Base-by-base conservation (phyloP, 129 eudicot species). In the Apium graveolens region DNA sequence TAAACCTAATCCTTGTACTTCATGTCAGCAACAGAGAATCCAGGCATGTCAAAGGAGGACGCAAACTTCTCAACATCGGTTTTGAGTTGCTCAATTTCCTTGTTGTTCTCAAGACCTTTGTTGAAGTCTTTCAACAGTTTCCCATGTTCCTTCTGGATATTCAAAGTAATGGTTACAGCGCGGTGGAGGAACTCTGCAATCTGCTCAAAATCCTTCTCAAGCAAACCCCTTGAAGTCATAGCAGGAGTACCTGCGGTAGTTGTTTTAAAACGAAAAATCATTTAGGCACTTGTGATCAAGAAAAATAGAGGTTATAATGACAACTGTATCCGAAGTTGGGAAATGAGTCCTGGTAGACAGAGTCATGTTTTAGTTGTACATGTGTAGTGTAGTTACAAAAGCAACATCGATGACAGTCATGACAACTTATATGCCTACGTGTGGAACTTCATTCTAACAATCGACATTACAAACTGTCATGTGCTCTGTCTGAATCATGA, bases 171-270 rank as follows among this genome's bases (percentile, higher is more conserved):
- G 44, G 90, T 82, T 65, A 91, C 91, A 1, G 97, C 93, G 16
- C 92, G 81, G 83, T 91, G 97, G 76, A 94, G 93, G 78, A 95
- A 92, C 84, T 95, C 99, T 18, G 87, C 99, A 9, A 92, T 90
- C 84, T 90, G 89, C 88, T 96, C 99, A 79, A 96, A 96, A 77
- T 96, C 99, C 83, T 96, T 96, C 84, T 96, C 99, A 16, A 92
- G 88, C 76, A 96, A 69, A 11, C 97, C 99, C 88, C 99, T 92
- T 80, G 99, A 92, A 41, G 99, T 96, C 99, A 96, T 96, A 26
- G 99, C 99, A 2, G 99, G 99, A 21, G 97, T 82, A 80, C 97
- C 96, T 91, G 77, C 13, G 9, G 5, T 11, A 16, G 10, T 12
- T 66, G 31, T 31, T 26, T 16, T 29, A 66, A 66, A 70, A 20